Evolutionary conservation across 148 eudicot species (phyloP), one percentile per base, ranked within the genome.

Genomic region (Vaccinium corymbosum): DNA sequence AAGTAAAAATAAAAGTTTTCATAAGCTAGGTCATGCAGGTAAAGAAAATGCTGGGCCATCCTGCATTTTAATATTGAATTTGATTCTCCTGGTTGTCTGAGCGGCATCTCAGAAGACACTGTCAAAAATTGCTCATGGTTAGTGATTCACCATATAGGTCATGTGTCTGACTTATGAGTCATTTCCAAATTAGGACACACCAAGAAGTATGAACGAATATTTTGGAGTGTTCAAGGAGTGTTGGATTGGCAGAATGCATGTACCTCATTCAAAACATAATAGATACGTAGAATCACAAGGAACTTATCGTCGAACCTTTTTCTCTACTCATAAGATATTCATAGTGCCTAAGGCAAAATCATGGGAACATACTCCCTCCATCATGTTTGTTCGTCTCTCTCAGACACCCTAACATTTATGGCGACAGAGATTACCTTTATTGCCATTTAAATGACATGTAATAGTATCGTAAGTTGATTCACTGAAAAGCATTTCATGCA

Each of bases 101-200:
- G 71, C 13, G 4, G 71, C 71, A 74, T 46, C 48, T 38, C 72
- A 66, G 16, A 25, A 66, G 38, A 6, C 10, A 12, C 42, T n/a
- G 6, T n/a, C 16, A 76, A 48, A n/a, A 32, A 48, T 48, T n/a
- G 27, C 79, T 76, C 55, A 20, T 76, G 32, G 7, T 20, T 20
- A 76, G 79, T n/a, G 56, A 76, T 22, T 22, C 48, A 35, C 48
- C 22, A 46, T 10, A 7, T 75, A 8, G 56, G 27, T 48, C 53
- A 76, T 11, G 14, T 76, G 79, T 75, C 78, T 9, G 46, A 75
- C 17, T 7, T 6, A 19, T 64, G 27, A 64, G 25, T 64, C 76
- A 73, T 38, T 74, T 74, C 20, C 78, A n/a, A 74, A 17, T 74
- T 48, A 74, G 13, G 78, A 72, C 76, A 35, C 20, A 35, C 48